Evolutionary conservation across 441 rosid species (phyloP), one percentile per base, ranked within the genome.

Genomic region (Corymbia calophylla): DNA sequence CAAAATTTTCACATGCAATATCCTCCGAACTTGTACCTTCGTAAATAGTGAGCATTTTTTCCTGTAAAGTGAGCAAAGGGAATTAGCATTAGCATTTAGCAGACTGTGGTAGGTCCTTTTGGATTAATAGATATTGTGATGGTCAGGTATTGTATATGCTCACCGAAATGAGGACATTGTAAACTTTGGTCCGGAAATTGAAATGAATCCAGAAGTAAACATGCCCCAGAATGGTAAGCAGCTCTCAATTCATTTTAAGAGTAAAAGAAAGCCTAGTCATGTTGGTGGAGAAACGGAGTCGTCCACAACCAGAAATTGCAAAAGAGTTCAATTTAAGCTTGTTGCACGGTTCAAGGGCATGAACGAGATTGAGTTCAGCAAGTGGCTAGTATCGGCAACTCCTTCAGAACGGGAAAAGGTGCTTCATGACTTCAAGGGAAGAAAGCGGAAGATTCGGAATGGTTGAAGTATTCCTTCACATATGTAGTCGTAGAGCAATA

Each of bases 131-230:
- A 53, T 49, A 77, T 39, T 47, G 56, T 89, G 60, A 53, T 92
- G 54, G 88, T 64, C 93, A 97, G 98, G 98, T 35, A 91, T 97
- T 91, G 90, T 98, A n/a, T 96, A 97, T 92, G 93, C 96, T 82
- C 99, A 97, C 93, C 96, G 99, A n/a, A 96, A 98, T 55, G 99
- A 98, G 91, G 95, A 97, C 91, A 91, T 97, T 51, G 93, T 98
- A 91, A 98, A 97, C 84, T n/a, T 88, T 80, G 91, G 95, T 88
- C 93, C 90, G 29, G 93, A 81, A 84, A 64, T 29, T 25, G 88
- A 68, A 85, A 91, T 64, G 86, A 91, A 89, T 68, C 85, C 29
- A n/a, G 90, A 87, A 84, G 92, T 49, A n/a, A 91, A 87, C 89
- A 44, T 94, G 88, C 53, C 93, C 32, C 86, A 73, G 87, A 91